A percentile compares a stretch with the other conserved stretches of the same genome.
These are phyloP conservation scores for Vinca minor DNA, from an alignment of 257 asterid species.

Conservation along the genomic window DNA sequence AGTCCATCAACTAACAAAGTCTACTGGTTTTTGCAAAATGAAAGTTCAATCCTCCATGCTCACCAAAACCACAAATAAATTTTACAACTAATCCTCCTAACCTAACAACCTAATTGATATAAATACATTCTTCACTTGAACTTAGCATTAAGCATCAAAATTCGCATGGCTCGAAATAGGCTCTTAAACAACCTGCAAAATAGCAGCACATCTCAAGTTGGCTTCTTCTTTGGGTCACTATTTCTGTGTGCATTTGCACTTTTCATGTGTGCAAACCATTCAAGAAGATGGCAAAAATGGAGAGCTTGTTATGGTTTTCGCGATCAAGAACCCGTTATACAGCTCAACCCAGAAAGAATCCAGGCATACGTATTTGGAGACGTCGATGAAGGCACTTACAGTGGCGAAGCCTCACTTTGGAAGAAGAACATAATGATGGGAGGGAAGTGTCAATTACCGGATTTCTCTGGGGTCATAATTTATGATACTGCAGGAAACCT, in stretches of 20 bases:
- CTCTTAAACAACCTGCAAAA: slow-evolving; percentile 19
- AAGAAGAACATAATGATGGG: slow-evolving; percentile 77
- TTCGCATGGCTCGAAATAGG: slow-evolving; percentile 34
- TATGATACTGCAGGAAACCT: slow-evolving; percentile 56
- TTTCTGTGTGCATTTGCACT: slow-evolving; percentile 47
- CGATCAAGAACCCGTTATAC: slow-evolving; percentile 56
- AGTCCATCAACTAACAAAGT: not conserved
- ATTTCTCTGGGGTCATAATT: slow-evolving; percentile 71
- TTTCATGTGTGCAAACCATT: slow-evolving; percentile 53
- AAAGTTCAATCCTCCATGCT: not conserved
- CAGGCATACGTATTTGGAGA: slow-evolving; percentile 35
- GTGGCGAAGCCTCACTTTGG: slow-evolving; percentile 57
- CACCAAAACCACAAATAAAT: slow-evolving; percentile 3
- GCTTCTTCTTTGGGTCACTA: slow-evolving; percentile 38
- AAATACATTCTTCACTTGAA: not conserved
- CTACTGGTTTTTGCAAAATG: not conserved
- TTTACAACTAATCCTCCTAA: slow-evolving; percentile 25
- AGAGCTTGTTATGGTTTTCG: slow-evolving; percentile 43
- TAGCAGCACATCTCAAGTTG: slow-evolving; percentile 26
- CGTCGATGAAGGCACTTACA: slow-evolving; percentile 32
- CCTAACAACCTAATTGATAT: slow-evolving; percentile 13
- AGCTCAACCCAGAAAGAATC: slow-evolving; percentile 52
- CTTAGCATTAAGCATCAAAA: slow-evolving; percentile 3
- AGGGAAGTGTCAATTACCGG: slow-evolving; percentile 76
- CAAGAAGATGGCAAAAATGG: slow-evolving; percentile 46